Percentiles rank a stretch among this genome's conserved stretches.
These are phyloP conservation scores for Dictyostelium discoideum DNA, from an alignment of 78 protist genomes.

Conservation along the genomic window DNA sequence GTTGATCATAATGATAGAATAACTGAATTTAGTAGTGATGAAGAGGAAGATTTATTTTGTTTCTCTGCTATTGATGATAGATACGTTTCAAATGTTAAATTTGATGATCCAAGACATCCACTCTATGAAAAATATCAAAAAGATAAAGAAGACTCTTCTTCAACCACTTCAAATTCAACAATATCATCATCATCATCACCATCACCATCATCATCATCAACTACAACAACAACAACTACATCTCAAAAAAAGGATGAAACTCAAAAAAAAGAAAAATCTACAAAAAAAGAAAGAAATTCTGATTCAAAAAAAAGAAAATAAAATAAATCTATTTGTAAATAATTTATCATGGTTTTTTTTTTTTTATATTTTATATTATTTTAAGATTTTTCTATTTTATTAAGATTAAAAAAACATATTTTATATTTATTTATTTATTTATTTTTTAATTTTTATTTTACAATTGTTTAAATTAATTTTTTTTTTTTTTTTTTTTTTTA, in stretches of 20 bases:
- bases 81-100: background rate
- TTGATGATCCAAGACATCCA: background rate
- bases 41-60: slow-evolving; percentile 69
- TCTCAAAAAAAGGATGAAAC: background rate
- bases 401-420: no score
- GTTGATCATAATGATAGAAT: slow-evolving; percentile 39
- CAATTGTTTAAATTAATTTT: background rate
- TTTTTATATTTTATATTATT: background rate
- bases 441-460: no score
- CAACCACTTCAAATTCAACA: no score
- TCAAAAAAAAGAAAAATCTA: background rate
- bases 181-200: no score
- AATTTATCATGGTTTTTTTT: background rate
- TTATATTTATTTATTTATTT: no score
- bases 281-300: background rate
- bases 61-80: background rate
- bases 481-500: background rate
- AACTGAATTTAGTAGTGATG: slow-evolving; percentile 78
- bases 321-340: background rate
- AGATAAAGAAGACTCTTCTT: background rate
- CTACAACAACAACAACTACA: background rate
- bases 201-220: background rate
- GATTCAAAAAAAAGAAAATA: background rate
- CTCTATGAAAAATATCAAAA: background rate
- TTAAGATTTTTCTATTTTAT: no score